Percentiles rank a stretch among this genome's conserved stretches.
Conservation (phyloP, 139 green algal genomes). For the Asterochloris sp. region DNA sequence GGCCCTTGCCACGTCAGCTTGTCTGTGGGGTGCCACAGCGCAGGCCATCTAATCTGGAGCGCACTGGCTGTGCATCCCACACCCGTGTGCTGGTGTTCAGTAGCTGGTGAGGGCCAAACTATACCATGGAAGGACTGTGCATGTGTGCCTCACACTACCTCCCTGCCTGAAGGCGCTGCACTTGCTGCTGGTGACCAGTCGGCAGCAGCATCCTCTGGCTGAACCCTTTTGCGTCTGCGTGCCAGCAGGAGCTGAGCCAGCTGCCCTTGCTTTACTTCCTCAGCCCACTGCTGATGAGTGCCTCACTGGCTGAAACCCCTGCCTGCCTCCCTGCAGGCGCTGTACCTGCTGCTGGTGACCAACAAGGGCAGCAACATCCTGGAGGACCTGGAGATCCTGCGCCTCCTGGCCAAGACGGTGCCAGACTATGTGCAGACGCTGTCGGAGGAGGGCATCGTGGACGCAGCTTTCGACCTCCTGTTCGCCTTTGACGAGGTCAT, state of each 20-base stretch:
- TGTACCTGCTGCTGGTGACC: slow-evolving; percentile 98
- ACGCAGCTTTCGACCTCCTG: slow-evolving; percentile 93
- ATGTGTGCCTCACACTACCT: neutral
- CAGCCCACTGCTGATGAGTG: neutral
- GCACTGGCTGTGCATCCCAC: too few relatives aligned
- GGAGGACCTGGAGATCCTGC: slow-evolving; percentile 97
- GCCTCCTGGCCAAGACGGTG: slow-evolving; percentile 94
- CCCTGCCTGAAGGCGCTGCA: neutral
- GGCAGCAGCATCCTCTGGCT: too few relatives aligned
- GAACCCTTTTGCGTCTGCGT: neutral
- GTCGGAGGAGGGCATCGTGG: slow-evolving; percentile 82
- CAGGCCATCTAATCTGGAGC: too few relatives aligned
- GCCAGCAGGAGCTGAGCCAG: neutral
- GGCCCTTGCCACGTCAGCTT: too few relatives aligned
- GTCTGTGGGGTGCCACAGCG: too few relatives aligned
- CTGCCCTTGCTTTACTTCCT: neutral
- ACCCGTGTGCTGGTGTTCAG: too few relatives aligned
- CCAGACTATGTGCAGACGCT: slow-evolving; percentile 79
- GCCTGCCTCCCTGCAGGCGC: slow-evolving; percentile 47
- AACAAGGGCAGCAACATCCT: slow-evolving; percentile 99
- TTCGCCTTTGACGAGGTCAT: slow-evolving; percentile 99
- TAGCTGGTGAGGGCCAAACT: too few relatives aligned
- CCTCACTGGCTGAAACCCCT: neutral
- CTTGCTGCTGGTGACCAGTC: neutral
- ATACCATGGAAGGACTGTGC: too few relatives aligned